Base-by-base conservation (phyloP, 2,329 filamentous ascomycete genomes). In the Cladosporium sp. region DNA sequence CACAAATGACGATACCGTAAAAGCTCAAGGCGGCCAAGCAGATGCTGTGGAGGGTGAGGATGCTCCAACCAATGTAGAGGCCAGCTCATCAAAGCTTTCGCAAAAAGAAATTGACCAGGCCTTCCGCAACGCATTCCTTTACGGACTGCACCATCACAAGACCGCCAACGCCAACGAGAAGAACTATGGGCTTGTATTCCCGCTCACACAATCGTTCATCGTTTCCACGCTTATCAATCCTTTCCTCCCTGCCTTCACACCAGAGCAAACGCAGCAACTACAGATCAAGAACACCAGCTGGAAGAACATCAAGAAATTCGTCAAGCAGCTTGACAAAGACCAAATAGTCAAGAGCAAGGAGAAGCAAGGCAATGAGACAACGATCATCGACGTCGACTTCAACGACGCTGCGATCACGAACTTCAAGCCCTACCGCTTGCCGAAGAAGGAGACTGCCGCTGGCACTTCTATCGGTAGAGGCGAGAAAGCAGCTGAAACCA, bases 231-330 rank as follows among this genome's bases (percentile, higher is more conserved):
- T 90, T 64, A 83, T 90, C 24, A 86, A 88, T n/a, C 88, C 88
- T 1, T 89, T 87, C 71, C 81, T 91, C 1, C 88, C 88, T 2
- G 82, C 86, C 24, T 84, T 83, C 73, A 85, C 83, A 12, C 78
- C 85, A 5, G 80, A 83, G 24, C 82, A 87, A 72, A 80, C 82
- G 2, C 84, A 84, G 65, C 86, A 81, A 67, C 84, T 88, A 62
- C 86, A 88, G 69, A 88, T 90, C 76, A 90, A 90, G 73, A 90
- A 90, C 77, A 88, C 87, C 3, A 88, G 85, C 68, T 90, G 86
- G 86, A 90, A 90, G 78, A 90, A 86, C 68, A 84, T 88, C 67
- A 88, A 87, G 73, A 90, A 89, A 70, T 90, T 90, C 74, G 85
- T 90, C 77, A 90, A 90, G 71, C 80, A 85, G 63, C 80, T 91